A percentile compares a stretch with the other conserved stretches of the same genome.
phyloP scores from a whole-genome alignment of 139 green algal species.

The Chlorella sp. region DNA sequence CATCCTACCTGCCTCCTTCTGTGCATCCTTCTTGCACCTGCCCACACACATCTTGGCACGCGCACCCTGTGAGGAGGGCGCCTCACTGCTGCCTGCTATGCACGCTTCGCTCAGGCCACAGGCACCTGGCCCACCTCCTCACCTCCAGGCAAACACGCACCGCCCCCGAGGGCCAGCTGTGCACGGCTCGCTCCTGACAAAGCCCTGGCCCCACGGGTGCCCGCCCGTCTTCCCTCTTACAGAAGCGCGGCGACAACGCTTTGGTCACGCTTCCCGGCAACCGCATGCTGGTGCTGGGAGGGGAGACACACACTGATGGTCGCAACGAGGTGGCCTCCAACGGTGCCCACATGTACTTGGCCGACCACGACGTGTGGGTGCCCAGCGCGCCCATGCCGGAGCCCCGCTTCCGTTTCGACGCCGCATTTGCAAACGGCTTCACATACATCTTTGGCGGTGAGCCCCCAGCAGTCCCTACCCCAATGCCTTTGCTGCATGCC shows the following conservation, averaged over 20 bases:
- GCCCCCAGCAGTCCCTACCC: too few relatives aligned
- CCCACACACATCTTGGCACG: too few relatives aligned
- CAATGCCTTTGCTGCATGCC: too few relatives aligned
- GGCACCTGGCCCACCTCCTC: too few relatives aligned
- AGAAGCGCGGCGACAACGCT: constrained; percentile 53
- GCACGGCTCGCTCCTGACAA: neutral
- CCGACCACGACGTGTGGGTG: constrained; percentile 48
- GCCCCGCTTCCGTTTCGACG: constrained; percentile 48
- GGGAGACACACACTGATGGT: constrained; percentile 39
- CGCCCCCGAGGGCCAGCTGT: too few relatives aligned
- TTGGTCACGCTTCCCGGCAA: constrained; percentile 44
- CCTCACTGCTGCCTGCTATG: too few relatives aligned
- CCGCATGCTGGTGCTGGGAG: constrained; percentile 61
- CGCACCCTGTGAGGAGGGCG: too few relatives aligned
- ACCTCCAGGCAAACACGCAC: too few relatives aligned
- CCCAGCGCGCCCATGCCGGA: constrained; percentile 58
- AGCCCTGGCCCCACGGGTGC: too few relatives aligned
- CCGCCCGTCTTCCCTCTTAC: constrained; percentile 7
- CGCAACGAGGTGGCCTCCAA: constrained; percentile 41
- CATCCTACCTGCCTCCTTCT: too few relatives aligned
- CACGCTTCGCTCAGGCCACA: too few relatives aligned
- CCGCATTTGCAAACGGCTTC: constrained; percentile 4
- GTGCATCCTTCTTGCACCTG: too few relatives aligned
- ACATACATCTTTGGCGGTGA: neutral
- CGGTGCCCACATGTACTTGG: constrained; percentile 48